Percentiles rank a stretch among this genome's conserved stretches.
Conservation (phyloP, 805 yeast species). For the Vanderwaltozyma verrucispora region DNA sequence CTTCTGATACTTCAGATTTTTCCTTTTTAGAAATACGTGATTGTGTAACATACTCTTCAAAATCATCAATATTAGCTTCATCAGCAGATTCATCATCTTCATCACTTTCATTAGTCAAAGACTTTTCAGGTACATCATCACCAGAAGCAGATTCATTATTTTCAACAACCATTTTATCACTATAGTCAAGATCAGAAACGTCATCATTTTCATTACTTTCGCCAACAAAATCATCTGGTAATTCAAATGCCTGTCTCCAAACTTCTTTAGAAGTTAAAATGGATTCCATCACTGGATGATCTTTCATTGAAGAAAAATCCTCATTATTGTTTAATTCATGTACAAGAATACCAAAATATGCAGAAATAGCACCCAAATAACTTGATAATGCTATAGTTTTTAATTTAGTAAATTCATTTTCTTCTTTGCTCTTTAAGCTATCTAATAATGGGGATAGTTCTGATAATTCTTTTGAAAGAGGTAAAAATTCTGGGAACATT, state of each 20-base stretch:
- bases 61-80: constrained; percentile 29
- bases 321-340: constrained; percentile 46
- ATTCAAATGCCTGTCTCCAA: constrained; percentile 72
- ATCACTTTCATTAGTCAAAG: constrained; percentile 8
- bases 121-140: constrained; percentile 17
- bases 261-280: constrained; percentile 73
- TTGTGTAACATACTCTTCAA: constrained; percentile 42
- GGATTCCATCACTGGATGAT: constrained; percentile 82
- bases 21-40: constrained; percentile 38
- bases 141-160: constrained; percentile 21
- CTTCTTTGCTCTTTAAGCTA: constrained; percentile 24
- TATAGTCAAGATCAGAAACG: no score
- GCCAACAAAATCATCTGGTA: constrained; percentile 29
- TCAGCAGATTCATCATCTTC: constrained; percentile 12
- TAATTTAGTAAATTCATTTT: constrained; percentile 33
- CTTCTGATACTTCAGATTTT: constrained; percentile 11
- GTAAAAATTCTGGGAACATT: constrained; percentile 75
- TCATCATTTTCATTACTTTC: no score
- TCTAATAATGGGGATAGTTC: constrained; percentile 34
- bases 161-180: constrained; percentile 11
- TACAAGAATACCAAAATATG: constrained; percentile 68
- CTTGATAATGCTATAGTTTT: constrained; percentile 65
- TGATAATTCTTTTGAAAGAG: constrained; percentile 54
- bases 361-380: constrained; percentile 66
- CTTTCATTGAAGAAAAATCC: constrained; percentile 56